Percentiles rank a stretch among this genome's conserved stretches.
Evolutionary conservation across 768 basidiomycete species (phyloP).

Genomic region (Agrocybe pediades): DNA sequence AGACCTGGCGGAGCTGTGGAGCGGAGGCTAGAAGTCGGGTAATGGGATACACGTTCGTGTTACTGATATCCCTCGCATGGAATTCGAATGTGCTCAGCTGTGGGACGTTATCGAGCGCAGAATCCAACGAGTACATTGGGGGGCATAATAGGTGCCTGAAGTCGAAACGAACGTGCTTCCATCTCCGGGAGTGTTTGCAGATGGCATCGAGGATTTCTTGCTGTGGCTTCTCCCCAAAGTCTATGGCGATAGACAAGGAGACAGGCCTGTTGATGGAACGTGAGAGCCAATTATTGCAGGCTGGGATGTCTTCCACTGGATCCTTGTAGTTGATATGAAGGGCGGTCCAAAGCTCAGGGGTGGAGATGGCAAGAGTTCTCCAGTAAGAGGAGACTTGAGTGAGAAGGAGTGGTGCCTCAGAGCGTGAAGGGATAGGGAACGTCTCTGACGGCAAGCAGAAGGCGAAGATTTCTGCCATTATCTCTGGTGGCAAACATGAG

Average conservation of each 20-base stretch:
- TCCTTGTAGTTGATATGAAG: conserved; percentile 34
- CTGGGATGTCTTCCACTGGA: conserved; percentile 25
- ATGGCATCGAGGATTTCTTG: conserved; percentile 32
- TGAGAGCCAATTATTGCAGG: conserved; percentile 27
- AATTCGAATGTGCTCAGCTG: conserved; percentile 32
- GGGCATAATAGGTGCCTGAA: conserved; percentile 33
- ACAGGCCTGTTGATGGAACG: conserved; percentile 28
- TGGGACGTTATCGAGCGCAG: conserved; percentile 25
- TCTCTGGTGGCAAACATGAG: conserved; percentile 28
- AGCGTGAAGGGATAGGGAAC: conserved; percentile 25
- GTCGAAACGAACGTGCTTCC: conserved; percentile 34
- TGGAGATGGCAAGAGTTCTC: conserved; percentile 26
- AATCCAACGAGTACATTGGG: conserved; percentile 29
- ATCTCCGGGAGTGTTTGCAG: conserved; percentile 27
- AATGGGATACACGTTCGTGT: conserved; percentile 29
- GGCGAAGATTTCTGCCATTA: conserved; percentile 30
- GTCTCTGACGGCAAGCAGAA: conserved; percentile 25
- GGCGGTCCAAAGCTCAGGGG: conserved; percentile 29
- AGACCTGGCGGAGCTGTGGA: conserved; percentile 28
- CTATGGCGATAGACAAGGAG: conserved; percentile 30
- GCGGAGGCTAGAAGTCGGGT: conserved; percentile 27
- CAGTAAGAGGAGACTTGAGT: conserved; percentile 28
- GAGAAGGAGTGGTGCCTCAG: conserved; percentile 29
- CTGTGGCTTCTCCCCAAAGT: conserved; percentile 31
- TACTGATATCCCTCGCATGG: conserved; percentile 32